Percentiles rank a stretch among this genome's conserved stretches.
phyloP scores from a whole-genome alignment of 495 filamentous ascomycete species.

The Xylaria cubensis region DNA sequence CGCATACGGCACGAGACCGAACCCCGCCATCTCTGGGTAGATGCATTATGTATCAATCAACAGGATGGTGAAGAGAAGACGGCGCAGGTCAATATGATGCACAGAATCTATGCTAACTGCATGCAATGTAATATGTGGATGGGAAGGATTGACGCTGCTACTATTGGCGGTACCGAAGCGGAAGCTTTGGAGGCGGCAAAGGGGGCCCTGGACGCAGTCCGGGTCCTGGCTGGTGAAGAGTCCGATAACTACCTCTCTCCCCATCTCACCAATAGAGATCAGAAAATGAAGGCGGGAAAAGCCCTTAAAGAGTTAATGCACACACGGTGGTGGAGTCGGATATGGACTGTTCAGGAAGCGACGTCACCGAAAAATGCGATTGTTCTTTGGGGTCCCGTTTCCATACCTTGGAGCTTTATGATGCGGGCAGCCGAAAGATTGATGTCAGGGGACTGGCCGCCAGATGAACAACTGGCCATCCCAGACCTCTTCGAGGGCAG shows the following conservation, averaged over 20 bases:
- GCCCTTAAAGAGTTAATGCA: conserved; percentile 16
- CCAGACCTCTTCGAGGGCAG: not conserved
- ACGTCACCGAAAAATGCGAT: conserved; percentile 20
- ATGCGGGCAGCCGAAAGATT: conserved; percentile 17
- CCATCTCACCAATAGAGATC: not conserved
- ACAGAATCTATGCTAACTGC: conserved; percentile 38
- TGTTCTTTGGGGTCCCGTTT: conserved; percentile 31
- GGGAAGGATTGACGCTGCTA: conserved; percentile 12
- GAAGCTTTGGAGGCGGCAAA: conserved; percentile 19
- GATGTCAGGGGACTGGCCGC: not conserved
- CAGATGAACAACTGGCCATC: conserved; percentile 11
- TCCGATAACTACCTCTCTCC: not conserved
- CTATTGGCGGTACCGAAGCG: conserved; percentile 7
- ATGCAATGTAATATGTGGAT: conserved; percentile 27
- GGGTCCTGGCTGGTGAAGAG: conserved; percentile 17
- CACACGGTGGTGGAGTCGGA: conserved; percentile 35
- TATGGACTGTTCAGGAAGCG: conserved; percentile 38
- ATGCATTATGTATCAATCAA: conserved; percentile 36
- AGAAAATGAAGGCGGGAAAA: conserved; percentile 15
- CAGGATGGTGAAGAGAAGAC: conserved; percentile 42
- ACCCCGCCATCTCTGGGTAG: conserved; percentile 40
- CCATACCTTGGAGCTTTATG: conserved; percentile 27
- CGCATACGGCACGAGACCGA: conserved; percentile 31
- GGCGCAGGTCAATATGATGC: conserved; percentile 47
- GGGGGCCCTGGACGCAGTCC: conserved; percentile 24